phyloP scores from a whole-genome alignment of 768 basidiomycete genomes.

The Rhodotorula sphaerocarpa region DNA sequence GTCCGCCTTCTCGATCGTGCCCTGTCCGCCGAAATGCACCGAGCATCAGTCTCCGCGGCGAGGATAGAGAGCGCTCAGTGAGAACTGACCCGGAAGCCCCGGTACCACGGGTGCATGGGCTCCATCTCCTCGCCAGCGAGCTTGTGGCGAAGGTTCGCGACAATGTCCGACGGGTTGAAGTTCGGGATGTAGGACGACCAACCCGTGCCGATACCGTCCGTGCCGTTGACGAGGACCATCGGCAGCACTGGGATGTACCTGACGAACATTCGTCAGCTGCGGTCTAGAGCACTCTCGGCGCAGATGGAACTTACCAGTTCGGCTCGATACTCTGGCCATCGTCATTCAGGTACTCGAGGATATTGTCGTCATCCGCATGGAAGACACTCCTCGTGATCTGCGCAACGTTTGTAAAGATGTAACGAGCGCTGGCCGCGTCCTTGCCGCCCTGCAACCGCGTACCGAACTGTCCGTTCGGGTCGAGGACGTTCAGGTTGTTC shows the following conservation, averaged over 20 bases:
- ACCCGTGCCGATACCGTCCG: slow-evolving; percentile 96
- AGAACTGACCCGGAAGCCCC: slow-evolving; percentile 58
- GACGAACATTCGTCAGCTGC: no score
- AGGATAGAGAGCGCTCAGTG: not conserved
- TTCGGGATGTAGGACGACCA: slow-evolving; percentile 91
- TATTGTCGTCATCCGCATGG: slow-evolving; percentile 71
- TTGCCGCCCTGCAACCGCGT: slow-evolving; percentile 80
- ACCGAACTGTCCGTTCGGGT: slow-evolving; percentile 89
- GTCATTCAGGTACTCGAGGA: slow-evolving; percentile 76
- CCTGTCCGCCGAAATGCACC: slow-evolving; percentile 47
- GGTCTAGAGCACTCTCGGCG: no score
- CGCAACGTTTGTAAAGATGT: slow-evolving; percentile 78
- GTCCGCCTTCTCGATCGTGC: slow-evolving; percentile 65
- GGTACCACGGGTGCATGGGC: slow-evolving; percentile 93
- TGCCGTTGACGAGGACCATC: slow-evolving; percentile 80
- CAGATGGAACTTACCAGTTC: slow-evolving; percentile 51
- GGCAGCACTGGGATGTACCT: slow-evolving; percentile 80
- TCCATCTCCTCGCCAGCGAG: slow-evolving; percentile 77
- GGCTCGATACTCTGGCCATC: slow-evolving; percentile 83
- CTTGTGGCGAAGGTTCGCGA: slow-evolving; percentile 71
- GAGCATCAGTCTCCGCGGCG: not conserved
- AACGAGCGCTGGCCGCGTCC: slow-evolving; percentile 92
- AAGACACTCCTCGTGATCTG: slow-evolving; percentile 67
- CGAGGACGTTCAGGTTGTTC: slow-evolving; percentile 83
- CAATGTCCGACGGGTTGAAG: slow-evolving; percentile 85